A percentile compares a stretch with the other conserved stretches of the same genome.
These are phyloP conservation scores for Gigaspora rosea DNA, from an alignment of 192 early-diverging fungal species.

Conservation along the genomic window DNA sequence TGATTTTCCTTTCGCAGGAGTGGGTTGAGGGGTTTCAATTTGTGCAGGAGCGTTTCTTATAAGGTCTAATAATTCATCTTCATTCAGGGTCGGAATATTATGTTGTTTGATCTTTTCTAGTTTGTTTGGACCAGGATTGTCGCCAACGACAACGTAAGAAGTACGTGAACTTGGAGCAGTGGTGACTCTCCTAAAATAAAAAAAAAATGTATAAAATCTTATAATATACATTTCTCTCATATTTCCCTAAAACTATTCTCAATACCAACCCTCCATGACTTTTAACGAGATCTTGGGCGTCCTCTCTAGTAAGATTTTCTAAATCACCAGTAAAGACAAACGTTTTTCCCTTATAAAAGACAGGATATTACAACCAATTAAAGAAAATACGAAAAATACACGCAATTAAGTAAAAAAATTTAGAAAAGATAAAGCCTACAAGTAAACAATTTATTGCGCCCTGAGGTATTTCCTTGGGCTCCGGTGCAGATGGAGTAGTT, in stretches of 20 bases:
- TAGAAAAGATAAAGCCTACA: conserved; percentile 19
- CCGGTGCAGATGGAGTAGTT: conserved; percentile 59
- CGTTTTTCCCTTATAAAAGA: conserved; percentile 53
- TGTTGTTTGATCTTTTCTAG: conserved; percentile 72
- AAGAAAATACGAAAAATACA: neutral
- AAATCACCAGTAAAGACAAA: conserved; percentile 98
- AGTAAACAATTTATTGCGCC: conserved; percentile 74
- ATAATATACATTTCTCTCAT: neutral
- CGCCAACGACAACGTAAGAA: conserved; percentile 81
- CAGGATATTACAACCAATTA: neutral
- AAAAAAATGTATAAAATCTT: conserved; percentile 6
- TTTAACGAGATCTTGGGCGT: conserved; percentile 82
- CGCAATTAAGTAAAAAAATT: neutral
- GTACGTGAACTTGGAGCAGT: conserved; percentile 78
- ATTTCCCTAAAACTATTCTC: neutral
- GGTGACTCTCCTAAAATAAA: conserved; percentile 65
- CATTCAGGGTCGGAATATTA: conserved; percentile 72
- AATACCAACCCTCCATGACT: conserved; percentile 75
- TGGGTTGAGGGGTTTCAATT: neutral
- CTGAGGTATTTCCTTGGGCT: conserved; percentile 69
- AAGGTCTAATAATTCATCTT: conserved; percentile 83
- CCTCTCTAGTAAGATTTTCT: conserved; percentile 70
- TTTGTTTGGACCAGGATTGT: conserved; percentile 86
- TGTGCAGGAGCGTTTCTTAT: conserved; percentile 58
- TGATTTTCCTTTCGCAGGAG: neutral